A percentile compares a stretch with the other conserved stretches of the same genome.
These are phyloP conservation scores for Aspergillus puulaauensis DNA, from an alignment of 2,329 filamentous ascomycete species.

Conservation along the genomic window DNA sequence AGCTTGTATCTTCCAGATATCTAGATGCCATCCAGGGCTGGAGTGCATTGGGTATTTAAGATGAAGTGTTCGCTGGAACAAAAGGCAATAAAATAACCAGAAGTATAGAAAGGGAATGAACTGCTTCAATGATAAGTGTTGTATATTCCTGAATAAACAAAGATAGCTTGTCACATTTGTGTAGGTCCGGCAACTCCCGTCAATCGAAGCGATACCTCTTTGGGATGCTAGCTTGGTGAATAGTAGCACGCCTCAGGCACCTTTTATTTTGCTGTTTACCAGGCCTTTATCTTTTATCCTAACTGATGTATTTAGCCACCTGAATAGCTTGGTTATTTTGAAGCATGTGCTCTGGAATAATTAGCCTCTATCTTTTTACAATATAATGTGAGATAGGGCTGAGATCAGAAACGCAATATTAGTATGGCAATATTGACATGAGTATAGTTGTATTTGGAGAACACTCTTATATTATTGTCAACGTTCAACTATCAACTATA, in stretches of 20 bases:
- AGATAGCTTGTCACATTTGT: conserved; percentile 8
- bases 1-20: neutral
- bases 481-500: conserved; percentile 5
- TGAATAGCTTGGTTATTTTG: neutral
- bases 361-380: neutral
- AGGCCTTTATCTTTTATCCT: neutral
- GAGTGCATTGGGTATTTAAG: neutral
- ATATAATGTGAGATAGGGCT: neutral
- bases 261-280: neutral
- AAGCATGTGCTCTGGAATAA: neutral
- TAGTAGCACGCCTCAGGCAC: conserved; percentile 3
- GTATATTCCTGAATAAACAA: conserved; percentile 3
- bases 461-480: neutral
- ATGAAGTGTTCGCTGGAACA: neutral
- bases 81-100: neutral
- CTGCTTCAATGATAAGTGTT: neutral
- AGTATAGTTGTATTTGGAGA: neutral
- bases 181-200: conserved; percentile 5
- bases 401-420: neutral
- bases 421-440: neutral
- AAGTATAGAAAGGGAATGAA: neutral
- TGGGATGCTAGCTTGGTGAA: conserved; percentile 13
- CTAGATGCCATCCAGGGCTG: neutral
- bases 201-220: conserved; percentile 19
- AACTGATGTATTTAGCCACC: neutral